Evolutionary conservation across 1,284 basidiomycete genomes (phyloP).

Genomic region (Ceratobasidium papillatum): DNA sequence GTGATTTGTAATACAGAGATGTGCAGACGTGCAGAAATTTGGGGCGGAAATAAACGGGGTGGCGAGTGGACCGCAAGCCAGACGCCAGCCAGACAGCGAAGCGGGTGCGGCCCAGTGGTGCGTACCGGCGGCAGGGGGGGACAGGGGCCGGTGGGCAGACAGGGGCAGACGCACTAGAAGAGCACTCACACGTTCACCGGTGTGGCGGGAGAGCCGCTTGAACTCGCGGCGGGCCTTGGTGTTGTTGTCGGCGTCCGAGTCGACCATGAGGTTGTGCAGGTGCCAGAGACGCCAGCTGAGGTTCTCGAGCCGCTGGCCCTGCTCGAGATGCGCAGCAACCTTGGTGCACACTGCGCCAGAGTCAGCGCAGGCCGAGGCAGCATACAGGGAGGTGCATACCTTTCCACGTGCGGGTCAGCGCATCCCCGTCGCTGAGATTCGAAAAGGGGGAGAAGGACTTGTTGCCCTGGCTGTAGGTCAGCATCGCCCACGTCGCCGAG

Average conservation of each 20-base stretch:
- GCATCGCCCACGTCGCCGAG: conserved; percentile 7
- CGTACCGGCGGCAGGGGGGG: background rate
- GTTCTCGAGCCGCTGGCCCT: conserved; percentile 83
- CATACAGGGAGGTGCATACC: conserved; percentile 10
- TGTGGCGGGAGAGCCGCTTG: conserved; percentile 81
- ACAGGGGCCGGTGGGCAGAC: background rate
- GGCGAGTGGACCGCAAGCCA: background rate
- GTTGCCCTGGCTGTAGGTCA: conserved; percentile 67
- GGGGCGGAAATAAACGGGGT: conserved; percentile 24
- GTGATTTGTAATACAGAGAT: conserved; percentile 40
- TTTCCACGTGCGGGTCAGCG: conserved; percentile 87
- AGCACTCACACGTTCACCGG: conserved; percentile 76
- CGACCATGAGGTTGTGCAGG: conserved; percentile 85
- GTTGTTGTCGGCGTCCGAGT: conserved; percentile 68
- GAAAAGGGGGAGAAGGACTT: conserved; percentile 89
- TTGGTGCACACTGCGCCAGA: conserved; percentile 53
- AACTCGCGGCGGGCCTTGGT: conserved; percentile 85
- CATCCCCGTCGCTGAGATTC: conserved; percentile 80
- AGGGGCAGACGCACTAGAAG: background rate
- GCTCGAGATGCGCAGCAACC: conserved; percentile 76
- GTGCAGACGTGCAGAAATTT: conserved; percentile 35
- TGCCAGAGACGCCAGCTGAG: conserved; percentile 88
- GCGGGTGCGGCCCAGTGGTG: background rate
- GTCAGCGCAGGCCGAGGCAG: background rate
- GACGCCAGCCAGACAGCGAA: background rate